Base-by-base conservation (phyloP, 208 protist genomes). In the Acanthamoeba lenticulata region DNA sequence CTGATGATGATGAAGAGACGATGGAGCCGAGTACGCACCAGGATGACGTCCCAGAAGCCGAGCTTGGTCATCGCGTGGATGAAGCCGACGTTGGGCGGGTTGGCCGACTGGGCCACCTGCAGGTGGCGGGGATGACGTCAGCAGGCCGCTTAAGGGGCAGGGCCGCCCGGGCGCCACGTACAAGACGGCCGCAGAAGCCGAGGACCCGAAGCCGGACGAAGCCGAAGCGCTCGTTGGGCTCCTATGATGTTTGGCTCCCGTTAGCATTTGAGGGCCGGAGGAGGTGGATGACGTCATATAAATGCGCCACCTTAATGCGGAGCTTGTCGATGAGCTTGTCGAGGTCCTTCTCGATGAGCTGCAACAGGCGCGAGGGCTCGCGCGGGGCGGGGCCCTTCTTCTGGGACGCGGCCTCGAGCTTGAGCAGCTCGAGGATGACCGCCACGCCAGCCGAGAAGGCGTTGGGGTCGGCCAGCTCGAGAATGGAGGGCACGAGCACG, bases 381-480 rank as follows among this genome's bases (percentile, higher is more conserved):
- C 40, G 32, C 11, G 40, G 7, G 3, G 32, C 9, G 27, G 32
- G 5, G 27, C 69, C 69, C 69, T 81, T 81, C 36, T 81, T 81
- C 40, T 81, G 40, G 4, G 69, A 7, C 19, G 24, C 24, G 27
- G 69, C 69, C 40, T 81, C 69, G 69, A 42, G 40, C 27, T 81
- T 81, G 69, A 81, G 69, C 32, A 81, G 29, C 27, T 81, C 69
- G 69, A 81, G 69, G 17, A 81, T 81, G 69, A 81, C 69, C 19
- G 27, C 38, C 13, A 81, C 40, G 24, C 69, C 69, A 7, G 40
- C 40, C 4, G 69, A 81, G 29, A 81, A 81, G 11, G 69, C 40
- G 13, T 40, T 19, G 13, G 32, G 38, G 24, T 81, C 32, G 19
- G 13, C 6, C 9, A 81, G 69, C 13, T 21, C 32, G 17, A 81